Percentiles rank a stretch among this genome's conserved stretches.
Conservation (phyloP, 805 yeast species). For the Candida tibetensis region DNA sequence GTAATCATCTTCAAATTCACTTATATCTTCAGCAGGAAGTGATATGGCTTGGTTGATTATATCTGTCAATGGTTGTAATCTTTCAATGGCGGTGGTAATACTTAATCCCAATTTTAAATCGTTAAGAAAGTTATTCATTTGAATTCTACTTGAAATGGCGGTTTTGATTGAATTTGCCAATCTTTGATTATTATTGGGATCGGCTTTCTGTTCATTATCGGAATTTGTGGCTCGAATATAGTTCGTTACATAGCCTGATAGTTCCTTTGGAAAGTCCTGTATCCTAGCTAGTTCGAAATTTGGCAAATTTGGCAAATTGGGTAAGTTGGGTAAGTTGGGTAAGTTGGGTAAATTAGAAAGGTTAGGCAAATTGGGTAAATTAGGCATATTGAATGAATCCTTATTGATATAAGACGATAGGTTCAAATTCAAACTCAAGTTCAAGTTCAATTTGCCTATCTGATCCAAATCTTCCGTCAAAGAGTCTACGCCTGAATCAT, state of each 20-base stretch:
- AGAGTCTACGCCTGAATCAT: conserved; percentile 35
- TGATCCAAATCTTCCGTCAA: conserved; percentile 49
- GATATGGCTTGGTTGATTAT: conserved; percentile 47
- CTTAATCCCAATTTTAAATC: conserved; percentile 48
- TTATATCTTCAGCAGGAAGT: conserved; percentile 48
- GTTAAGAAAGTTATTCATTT: conserved; percentile 38
- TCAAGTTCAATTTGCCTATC: conserved; percentile 46
- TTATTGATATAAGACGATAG: conserved; percentile 20
- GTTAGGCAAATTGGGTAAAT: conserved; percentile 21
- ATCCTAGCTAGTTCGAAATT: conserved; percentile 22
- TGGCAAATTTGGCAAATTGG: conserved; percentile 23
- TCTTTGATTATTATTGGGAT: conserved; percentile 17
- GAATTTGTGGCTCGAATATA: conserved; percentile 17
- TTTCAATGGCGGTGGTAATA: conserved; percentile 48
- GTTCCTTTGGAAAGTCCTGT: conserved; percentile 28
- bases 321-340: conserved; percentile 23
- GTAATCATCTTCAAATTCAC: conserved; percentile 24
- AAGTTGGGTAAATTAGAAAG: conserved; percentile 21
- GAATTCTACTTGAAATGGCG: conserved; percentile 39
- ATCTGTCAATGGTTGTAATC: conserved; percentile 47
- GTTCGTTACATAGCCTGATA: conserved; percentile 27
- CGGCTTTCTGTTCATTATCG: conserved; percentile 4
- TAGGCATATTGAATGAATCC: conserved; percentile 16
- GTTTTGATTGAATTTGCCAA: conserved; percentile 35
- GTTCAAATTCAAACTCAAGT: conserved; percentile 21